phyloP scores from a whole-genome alignment of 768 basidiomycete species.

The Hypsizygus marmoreus region DNA sequence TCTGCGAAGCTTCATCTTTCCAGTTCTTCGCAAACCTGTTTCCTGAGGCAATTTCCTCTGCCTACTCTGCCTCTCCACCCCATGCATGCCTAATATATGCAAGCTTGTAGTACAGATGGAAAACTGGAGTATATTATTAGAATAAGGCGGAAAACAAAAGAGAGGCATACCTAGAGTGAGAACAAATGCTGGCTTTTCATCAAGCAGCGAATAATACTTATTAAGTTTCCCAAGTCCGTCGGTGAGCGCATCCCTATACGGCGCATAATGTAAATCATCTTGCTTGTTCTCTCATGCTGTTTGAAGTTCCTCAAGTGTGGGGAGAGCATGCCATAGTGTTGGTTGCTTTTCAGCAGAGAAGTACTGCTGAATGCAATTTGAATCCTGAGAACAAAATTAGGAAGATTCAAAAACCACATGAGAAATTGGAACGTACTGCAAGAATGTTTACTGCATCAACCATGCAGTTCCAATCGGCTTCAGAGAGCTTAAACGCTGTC shows the following conservation, averaged over 20 bases:
- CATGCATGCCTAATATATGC: not conserved
- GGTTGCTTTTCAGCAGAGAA: slow-evolving; percentile 2
- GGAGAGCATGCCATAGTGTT: not conserved
- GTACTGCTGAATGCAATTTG: slow-evolving; percentile 2
- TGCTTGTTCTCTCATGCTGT: slow-evolving; percentile 15
- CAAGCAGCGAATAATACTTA: slow-evolving; percentile 21
- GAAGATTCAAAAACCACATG: not conserved
- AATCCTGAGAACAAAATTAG: not conserved
- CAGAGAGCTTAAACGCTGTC: not conserved
- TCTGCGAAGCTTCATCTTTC: slow-evolving; percentile 8
- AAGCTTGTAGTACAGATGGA: not conserved
- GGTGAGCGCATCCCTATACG: slow-evolving; percentile 2
- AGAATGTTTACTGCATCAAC: not conserved
- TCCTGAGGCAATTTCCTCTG: slow-evolving; percentile 1
- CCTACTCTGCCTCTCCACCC: not conserved
- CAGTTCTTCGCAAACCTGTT: slow-evolving; percentile 11
- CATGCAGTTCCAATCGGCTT: not conserved
- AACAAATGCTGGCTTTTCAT: no score
- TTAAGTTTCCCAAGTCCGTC: slow-evolving; percentile 11
- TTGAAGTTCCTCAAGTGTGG: slow-evolving; percentile 7
- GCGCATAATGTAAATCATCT: not conserved
- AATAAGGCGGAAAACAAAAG: not conserved
- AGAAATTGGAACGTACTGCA: not conserved
- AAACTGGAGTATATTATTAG: not conserved
- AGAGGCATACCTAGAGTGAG: slow-evolving; percentile 25